Evolutionary conservation across 1,139 yeast genomes (phyloP).

Genomic region (Candida frijolesensis): DNA sequence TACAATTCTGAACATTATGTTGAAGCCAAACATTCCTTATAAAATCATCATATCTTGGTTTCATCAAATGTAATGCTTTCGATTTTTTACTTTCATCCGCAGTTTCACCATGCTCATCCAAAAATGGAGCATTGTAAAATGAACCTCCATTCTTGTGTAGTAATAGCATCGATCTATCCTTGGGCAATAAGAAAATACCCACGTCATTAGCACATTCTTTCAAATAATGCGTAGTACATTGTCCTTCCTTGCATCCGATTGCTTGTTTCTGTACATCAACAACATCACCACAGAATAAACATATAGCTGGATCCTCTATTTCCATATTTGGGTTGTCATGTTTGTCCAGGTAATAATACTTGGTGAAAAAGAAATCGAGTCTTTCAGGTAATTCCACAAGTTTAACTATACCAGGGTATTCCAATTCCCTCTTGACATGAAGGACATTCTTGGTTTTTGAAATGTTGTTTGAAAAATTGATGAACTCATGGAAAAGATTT

Average conservation of each 20-base stretch:
- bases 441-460: conserved; percentile 13
- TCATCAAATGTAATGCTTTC: conserved; percentile 69
- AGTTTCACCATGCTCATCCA: conserved; percentile 85
- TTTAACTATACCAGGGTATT: conserved; percentile 68
- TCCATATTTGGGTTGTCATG: conserved; percentile 40
- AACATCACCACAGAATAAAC: conserved; percentile 77
- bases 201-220: conserved; percentile 69
- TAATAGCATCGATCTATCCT: conserved; percentile 69
- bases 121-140: conserved; percentile 80
- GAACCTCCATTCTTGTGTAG: conserved; percentile 77
- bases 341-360: conserved; percentile 50
- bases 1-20: conserved; percentile 75
- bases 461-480: conserved; percentile 14
- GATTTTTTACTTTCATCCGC: conserved; percentile 76
- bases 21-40: conserved; percentile 72
- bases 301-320: conserved; percentile 82
- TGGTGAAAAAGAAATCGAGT: conserved; percentile 69
- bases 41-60: conserved; percentile 66
- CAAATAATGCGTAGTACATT: conserved; percentile 65
- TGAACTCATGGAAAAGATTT: conserved; percentile 22
- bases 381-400: conserved; percentile 66
- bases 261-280: conserved; percentile 66
- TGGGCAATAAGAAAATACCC: conserved; percentile 80
- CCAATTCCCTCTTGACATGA: conserved; percentile 32
- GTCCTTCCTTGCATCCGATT: conserved; percentile 57